Evolutionary conservation across 1,284 basidiomycete species (phyloP), one percentile per base, ranked within the genome.

Genomic region (Polyporus tsugae): DNA sequence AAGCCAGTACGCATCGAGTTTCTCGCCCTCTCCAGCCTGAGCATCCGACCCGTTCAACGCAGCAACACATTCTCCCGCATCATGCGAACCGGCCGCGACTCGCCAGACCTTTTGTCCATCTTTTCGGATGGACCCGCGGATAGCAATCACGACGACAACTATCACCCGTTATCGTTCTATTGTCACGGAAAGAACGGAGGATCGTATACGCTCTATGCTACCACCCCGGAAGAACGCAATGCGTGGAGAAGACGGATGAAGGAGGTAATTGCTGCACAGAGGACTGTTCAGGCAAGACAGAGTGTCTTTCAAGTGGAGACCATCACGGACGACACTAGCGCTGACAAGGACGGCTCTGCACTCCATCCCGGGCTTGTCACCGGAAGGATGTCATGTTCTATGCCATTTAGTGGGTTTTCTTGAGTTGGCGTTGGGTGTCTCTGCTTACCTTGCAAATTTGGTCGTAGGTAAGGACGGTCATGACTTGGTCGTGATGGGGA

Each of bases 231-330:
- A 13, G 85, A 87, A 5, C 89, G 97, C 2, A 78, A 83, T 13
- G 94, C 96, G 67, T 99, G 98, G 98, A 91, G 93, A 76, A 85
- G 89, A 73, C 96, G 94, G 80, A 80, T 99, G 19, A 90, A 94
- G 67, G 95, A 97, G 78, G 96, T 96, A 6, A 88, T 95, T 63
- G 93, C 91, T 5, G 79, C 97, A 68, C 89, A 96, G 36, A 88
- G 88, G 74, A 92, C 93, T 22, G 93, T 96, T 36, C 93, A 96
- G 75, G 96, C 97, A 71, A 91, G 90, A 35, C 95, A 93, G 79
- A 95, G 95, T 82, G 95, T 95, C 36, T 96, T 97, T 74, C 93
- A 95, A 78, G 86, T 95, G 69, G 93, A 95, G 75, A 93, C 91
- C 2, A 84, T 97, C 63, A 95, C 94, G 75, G 82, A 88, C 25